Evolutionary conservation across 768 basidiomycete genomes (phyloP), one percentile per base, ranked within the genome.

Genomic region (Boletus tylopilopsis): DNA sequence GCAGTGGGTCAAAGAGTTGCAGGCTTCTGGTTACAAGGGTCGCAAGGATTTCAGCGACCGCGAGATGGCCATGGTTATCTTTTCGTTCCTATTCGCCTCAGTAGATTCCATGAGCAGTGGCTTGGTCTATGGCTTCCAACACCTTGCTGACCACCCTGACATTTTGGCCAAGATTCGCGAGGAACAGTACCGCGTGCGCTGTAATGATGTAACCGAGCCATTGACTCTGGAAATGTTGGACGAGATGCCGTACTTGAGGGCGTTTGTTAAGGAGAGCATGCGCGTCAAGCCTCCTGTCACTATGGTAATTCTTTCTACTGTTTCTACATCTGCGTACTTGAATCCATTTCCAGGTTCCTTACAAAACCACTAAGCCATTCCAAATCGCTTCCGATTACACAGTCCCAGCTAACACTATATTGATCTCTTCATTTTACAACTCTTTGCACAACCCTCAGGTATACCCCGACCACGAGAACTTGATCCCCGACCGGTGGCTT

Each of bases 21-120:
- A 76, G 33, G 82, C 84, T 22, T 84, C 79, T 15, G 63, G 66
- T 68, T 64, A 74, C 63, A 94, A 94, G 68, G 85, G 87, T 56
- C 82, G 84, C 56, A 80, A 75, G 53, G 90, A 97, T 53, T 98
- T 94, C 72, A 88, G 84, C 57, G 88, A 98, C 67, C 77, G 79
- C 58, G 95, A 99, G 71, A 98, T 98, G 82, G 93, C 90, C 24
- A 90, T 96, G 85, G 94, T 96, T 62, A 71, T 99, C 34, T 85
- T 99, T 64, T 93, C 90, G 12, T 98, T 98, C 84, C 74, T 99
- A 46, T 97, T 97, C 62, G 96, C 92, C 2, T 88, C 85, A 22
- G 92, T 95, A 74, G 96, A 99, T 66, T 96, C 96, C 41, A 98
- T 99, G 96, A 91, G 90, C 66, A 93, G 90, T 52, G 94, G 94